Conservation (phyloP, 1,284 basidiomycete genomes). For the Trametes hirsuta region DNA sequence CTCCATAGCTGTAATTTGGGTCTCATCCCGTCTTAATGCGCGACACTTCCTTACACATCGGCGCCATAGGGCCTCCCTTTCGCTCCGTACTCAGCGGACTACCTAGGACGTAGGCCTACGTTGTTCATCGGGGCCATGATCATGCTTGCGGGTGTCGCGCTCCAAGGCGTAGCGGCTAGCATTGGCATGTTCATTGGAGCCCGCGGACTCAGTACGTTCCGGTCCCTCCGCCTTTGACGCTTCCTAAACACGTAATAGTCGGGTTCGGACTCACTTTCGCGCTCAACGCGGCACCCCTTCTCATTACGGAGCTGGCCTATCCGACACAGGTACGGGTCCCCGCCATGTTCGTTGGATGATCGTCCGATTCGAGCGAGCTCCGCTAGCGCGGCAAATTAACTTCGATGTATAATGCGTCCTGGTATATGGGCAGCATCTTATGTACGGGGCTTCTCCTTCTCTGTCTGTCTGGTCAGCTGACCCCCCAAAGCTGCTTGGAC, state of each 20-base stretch:
- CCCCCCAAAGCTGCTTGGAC: constrained; percentile 45
- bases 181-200: constrained; percentile 61
- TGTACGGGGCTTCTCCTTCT: constrained; percentile 40
- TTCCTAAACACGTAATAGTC: constrained; percentile 41
- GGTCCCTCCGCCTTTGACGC: background rate
- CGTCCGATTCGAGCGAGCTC: background rate
- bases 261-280: constrained; percentile 69
- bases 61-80: constrained; percentile 54
- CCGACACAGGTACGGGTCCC: constrained; percentile 58
- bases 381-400: constrained; percentile 60
- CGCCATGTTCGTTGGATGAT: background rate
- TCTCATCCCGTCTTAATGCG: background rate
- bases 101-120: constrained; percentile 56
- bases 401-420: constrained; percentile 62
- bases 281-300: constrained; percentile 61
- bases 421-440: constrained; percentile 67
- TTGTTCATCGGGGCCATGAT: constrained; percentile 61
- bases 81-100: constrained; percentile 60
- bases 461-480: constrained; percentile 14
- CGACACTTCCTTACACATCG: background rate
- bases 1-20: constrained; percentile 47
- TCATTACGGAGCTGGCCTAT: constrained; percentile 73
- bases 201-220: constrained; percentile 51
- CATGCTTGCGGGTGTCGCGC: constrained; percentile 61
- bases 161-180: constrained; percentile 53